These are phyloP conservation scores for Coemansia erecta DNA, from an alignment of 192 early-diverging fungal genomes.

Conservation along the genomic window DNA sequence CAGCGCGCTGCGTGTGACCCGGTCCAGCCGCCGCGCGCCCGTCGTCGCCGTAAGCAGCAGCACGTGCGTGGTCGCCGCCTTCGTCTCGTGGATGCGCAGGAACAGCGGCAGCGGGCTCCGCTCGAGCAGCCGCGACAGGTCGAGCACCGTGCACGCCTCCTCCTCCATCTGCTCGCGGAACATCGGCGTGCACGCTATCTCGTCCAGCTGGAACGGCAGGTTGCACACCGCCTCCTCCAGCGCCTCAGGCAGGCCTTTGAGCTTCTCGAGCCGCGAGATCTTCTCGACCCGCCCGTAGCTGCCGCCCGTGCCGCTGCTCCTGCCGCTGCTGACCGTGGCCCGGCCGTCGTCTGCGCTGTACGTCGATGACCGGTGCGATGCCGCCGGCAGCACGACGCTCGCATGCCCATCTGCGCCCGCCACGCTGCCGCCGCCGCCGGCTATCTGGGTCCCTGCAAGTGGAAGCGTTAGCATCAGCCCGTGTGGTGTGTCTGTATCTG, in stretches of 20 bases:
- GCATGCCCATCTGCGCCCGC: neutral
- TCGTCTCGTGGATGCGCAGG: slow-evolving; percentile 49
- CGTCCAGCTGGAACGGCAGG: slow-evolving; percentile 43
- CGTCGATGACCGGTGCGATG: slow-evolving; percentile 27
- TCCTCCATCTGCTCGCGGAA: slow-evolving; percentile 49
- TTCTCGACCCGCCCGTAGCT: slow-evolving; percentile 38
- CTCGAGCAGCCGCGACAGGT: slow-evolving; percentile 42
- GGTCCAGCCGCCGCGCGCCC: slow-evolving; percentile 30
- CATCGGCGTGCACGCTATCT: slow-evolving; percentile 43
- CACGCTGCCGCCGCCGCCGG: neutral
- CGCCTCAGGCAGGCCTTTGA: slow-evolving; percentile 44
- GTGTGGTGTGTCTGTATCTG: neutral
- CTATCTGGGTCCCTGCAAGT: neutral
- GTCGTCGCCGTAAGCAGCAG: slow-evolving; percentile 36
- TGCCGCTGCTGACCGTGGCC: slow-evolving; percentile 7
- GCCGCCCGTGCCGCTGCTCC: slow-evolving; percentile 13
- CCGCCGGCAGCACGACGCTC: neutral
- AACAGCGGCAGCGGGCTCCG: slow-evolving; percentile 43
- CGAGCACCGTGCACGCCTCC: slow-evolving; percentile 41
- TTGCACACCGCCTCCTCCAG: slow-evolving; percentile 44
- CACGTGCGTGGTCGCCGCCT: slow-evolving; percentile 46
- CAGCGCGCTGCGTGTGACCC: slow-evolving; percentile 39
- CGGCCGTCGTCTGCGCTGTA: slow-evolving; percentile 13
- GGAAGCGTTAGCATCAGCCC: slow-evolving; percentile 3
- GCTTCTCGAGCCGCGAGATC: slow-evolving; percentile 48